phyloP scores from a whole-genome alignment of 2,329 filamentous ascomycete species.

The Trichoderma sp. region DNA sequence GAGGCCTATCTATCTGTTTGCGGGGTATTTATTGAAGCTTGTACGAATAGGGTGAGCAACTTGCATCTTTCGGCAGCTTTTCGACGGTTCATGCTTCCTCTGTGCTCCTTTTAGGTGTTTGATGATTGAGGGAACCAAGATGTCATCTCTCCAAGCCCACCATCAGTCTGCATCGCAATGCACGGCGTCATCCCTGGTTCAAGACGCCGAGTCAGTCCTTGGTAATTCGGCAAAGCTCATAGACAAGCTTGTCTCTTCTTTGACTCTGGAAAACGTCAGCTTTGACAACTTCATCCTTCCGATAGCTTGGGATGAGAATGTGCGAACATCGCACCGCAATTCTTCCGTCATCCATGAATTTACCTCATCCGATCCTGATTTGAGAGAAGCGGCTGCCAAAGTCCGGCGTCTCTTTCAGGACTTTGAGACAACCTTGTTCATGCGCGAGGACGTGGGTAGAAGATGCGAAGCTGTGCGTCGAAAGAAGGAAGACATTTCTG shows the following conservation, averaged over 20 bases:
- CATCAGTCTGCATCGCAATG: not conserved
- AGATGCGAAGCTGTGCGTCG: not conserved
- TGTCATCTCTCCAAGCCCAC: not conserved
- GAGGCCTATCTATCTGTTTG: not conserved
- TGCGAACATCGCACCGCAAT: not conserved
- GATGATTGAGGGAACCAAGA: not conserved
- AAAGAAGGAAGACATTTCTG: not conserved
- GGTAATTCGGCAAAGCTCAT: not conserved
- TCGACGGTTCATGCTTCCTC: not conserved
- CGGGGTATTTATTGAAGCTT: not conserved
- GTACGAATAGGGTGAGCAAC: not conserved
- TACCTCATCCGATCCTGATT: not conserved
- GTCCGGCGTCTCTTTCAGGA: not conserved
- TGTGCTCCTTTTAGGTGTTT: not conserved
- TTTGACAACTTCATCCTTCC: not conserved
- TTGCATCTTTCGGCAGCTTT: not conserved
- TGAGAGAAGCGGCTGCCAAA: not conserved
- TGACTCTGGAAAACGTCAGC: not conserved
- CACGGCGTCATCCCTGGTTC: not conserved
- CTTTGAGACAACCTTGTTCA: not conserved
- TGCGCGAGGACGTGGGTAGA: not conserved
- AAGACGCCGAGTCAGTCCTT: not conserved
- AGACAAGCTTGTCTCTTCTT: not conserved
- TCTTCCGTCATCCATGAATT: not conserved
- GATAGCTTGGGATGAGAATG: not conserved